Evolutionary conservation across 148 eudicot species (phyloP).

Genomic region (Camellia lanceoleosa): DNA sequence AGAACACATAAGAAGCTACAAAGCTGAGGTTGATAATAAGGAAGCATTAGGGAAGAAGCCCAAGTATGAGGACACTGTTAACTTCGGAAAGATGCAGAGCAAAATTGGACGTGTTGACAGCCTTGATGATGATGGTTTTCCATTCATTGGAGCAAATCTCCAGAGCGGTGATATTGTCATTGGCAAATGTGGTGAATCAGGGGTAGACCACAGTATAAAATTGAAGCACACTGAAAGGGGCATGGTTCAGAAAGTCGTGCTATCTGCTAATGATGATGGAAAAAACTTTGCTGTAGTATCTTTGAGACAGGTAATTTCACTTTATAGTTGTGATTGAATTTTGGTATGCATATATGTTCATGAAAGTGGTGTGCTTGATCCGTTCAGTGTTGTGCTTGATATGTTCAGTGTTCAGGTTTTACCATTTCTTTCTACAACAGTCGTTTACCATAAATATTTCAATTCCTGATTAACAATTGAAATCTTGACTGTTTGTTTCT

Average conservation of each 20-base stretch:
- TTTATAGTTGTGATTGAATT: background rate
- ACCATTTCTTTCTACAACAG: background rate
- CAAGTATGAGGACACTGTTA: constrained; percentile 46
- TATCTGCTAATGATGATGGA: too few relatives aligned
- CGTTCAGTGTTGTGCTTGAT: background rate
- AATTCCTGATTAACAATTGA: background rate
- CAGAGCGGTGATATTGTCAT: constrained; percentile 22
- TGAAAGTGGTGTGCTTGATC: background rate
- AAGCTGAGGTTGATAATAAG: constrained; percentile 72
- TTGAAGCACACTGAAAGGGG: constrained; percentile 90
- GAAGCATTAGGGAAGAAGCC: constrained; percentile 24
- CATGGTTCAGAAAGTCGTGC: too few relatives aligned
- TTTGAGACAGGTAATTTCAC: too few relatives aligned
- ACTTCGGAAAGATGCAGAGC: constrained; percentile 74
- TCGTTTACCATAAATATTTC: background rate
- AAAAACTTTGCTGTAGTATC: too few relatives aligned
- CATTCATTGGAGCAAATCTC: constrained; percentile 72
- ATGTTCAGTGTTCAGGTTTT: background rate
- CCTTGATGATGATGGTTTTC: constrained; percentile 92
- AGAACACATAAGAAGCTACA: constrained; percentile 78
- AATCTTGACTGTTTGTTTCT: background rate
- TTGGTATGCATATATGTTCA: background rate
- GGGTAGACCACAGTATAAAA: constrained; percentile 75
- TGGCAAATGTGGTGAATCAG: constrained; percentile 69
- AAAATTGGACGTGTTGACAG: constrained; percentile 75